phyloP scores from a whole-genome alignment of 129 eudicot species.

The Saussurea involucrata region DNA sequence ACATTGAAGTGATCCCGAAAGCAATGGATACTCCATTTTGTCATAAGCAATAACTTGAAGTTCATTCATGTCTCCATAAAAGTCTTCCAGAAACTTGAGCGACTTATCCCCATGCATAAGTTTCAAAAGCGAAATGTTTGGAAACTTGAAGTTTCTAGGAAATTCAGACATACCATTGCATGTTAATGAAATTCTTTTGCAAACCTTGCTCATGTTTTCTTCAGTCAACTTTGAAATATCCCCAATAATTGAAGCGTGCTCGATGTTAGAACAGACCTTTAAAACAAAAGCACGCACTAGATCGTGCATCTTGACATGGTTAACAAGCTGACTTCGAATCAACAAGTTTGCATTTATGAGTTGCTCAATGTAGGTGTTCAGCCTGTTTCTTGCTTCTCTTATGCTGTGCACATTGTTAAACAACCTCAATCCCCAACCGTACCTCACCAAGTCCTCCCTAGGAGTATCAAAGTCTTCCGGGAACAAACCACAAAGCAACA shows the following conservation, averaged over 20 bases:
- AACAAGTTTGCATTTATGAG: not conserved
- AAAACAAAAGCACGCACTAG: slow-evolving; percentile 12
- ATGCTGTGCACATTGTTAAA: not conserved
- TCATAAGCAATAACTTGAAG: not conserved
- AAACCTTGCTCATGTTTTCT: not conserved
- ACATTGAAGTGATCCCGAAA: not conserved
- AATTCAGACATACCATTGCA: not conserved
- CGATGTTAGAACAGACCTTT: not conserved
- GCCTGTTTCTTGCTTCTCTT: not conserved
- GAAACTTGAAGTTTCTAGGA: not conserved
- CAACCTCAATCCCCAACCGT: not conserved
- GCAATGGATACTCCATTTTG: not conserved
- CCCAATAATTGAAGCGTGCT: not conserved
- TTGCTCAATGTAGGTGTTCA: not conserved
- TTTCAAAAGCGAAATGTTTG: not conserved
- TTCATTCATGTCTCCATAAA: not conserved
- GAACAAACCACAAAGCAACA: not conserved
- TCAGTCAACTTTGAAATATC: not conserved
- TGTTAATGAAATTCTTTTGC: not conserved
- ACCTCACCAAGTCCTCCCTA: not conserved
- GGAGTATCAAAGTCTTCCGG: not conserved
- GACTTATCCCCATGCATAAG: not conserved
- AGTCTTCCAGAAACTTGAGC: not conserved
- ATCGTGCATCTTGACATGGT: slow-evolving; percentile 15
- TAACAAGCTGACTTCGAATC: not conserved